Evolutionary conservation across 2,329 filamentous ascomycete species (phyloP).

Genomic region (Colletotrichum sp.): DNA sequence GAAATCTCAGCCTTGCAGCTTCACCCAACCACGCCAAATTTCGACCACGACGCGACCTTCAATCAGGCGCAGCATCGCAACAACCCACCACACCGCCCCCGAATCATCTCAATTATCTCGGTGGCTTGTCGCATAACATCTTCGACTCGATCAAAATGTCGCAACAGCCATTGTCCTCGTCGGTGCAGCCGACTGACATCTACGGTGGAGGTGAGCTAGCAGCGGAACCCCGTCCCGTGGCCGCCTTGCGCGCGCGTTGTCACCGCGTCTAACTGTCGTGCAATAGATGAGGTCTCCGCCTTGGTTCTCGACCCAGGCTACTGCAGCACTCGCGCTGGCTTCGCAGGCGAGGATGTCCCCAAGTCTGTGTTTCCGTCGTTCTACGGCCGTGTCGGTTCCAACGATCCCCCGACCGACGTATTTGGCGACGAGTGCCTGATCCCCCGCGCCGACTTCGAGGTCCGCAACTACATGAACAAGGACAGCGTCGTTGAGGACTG

Average conservation of each 20-base stretch:
- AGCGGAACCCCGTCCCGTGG: neutral
- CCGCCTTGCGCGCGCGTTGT: neutral
- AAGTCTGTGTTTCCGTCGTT: conserved; percentile 92
- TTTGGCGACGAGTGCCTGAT: conserved; percentile 93
- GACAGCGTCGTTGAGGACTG: conserved; percentile 95
- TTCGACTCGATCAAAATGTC: conserved; percentile 48
- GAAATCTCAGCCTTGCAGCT: conserved; percentile 22
- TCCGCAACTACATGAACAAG: conserved; percentile 89
- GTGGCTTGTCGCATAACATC: conserved; percentile 1
- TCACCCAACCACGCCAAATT: conserved; percentile 18
- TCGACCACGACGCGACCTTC: conserved; percentile 11
- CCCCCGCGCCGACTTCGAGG: conserved; percentile 76
- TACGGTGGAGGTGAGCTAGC: conserved; percentile 63
- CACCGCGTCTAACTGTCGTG: neutral
- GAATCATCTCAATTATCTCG: conserved; percentile 1
- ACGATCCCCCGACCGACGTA: conserved; percentile 59
- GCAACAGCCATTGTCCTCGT: conserved; percentile 59
- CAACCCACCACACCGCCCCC: neutral
- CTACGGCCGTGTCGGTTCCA: conserved; percentile 71
- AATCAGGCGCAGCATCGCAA: conserved; percentile 11
- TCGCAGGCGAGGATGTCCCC: conserved; percentile 96
- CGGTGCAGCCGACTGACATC: conserved; percentile 65
- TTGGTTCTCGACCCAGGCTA: conserved; percentile 96
- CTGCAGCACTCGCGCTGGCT: conserved; percentile 89
- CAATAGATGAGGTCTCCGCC: conserved; percentile 91